A percentile compares a stretch with the other conserved stretches of the same genome.
Conservation (phyloP, 805 yeast species). For the Schizosaccharomyces cryophilus region DNA sequence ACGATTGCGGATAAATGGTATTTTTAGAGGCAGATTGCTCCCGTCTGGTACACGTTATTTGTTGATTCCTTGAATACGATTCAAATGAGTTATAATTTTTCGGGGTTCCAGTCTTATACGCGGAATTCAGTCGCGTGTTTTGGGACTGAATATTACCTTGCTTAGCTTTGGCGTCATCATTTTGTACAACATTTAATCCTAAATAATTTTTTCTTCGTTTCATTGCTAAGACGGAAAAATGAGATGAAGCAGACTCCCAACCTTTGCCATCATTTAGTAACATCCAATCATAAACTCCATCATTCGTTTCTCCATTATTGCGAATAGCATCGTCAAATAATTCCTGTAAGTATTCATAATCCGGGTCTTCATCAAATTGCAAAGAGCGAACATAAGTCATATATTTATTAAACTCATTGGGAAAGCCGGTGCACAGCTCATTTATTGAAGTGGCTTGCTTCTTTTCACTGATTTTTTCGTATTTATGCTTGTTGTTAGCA, state of each 20-base stretch:
- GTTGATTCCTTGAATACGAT: neutral
- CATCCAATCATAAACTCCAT: constrained; percentile 96
- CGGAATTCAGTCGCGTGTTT: neutral
- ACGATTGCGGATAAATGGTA: neutral
- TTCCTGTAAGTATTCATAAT: constrained; percentile 63
- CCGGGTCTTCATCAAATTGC: constrained; percentile 83
- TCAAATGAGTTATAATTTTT: neutral
- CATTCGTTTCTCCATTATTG: constrained; percentile 43
- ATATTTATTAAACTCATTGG: constrained; percentile 81
- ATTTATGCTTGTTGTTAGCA: constrained; percentile 90
- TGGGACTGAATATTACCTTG: neutral
- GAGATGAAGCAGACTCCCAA: constrained; percentile 47
- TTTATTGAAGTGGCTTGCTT: constrained; percentile 70
- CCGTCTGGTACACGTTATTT: neutral
- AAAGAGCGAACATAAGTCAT: constrained; percentile 68
- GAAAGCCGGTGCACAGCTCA: constrained; percentile 71
- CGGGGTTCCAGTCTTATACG: neutral
- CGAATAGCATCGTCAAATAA: constrained; percentile 57
- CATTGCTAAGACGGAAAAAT: constrained; percentile 4
- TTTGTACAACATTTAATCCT: neutral
- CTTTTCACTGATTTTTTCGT: constrained; percentile 91
- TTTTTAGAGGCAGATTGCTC: neutral
- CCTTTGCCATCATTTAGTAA: constrained; percentile 83
- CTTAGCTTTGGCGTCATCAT: neutral
- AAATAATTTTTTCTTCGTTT: neutral